Evolutionary conservation across 2,329 filamentous ascomycete species (phyloP), one percentile per base, ranked within the genome.

Genomic region (Colletotrichum gigasporum): DNA sequence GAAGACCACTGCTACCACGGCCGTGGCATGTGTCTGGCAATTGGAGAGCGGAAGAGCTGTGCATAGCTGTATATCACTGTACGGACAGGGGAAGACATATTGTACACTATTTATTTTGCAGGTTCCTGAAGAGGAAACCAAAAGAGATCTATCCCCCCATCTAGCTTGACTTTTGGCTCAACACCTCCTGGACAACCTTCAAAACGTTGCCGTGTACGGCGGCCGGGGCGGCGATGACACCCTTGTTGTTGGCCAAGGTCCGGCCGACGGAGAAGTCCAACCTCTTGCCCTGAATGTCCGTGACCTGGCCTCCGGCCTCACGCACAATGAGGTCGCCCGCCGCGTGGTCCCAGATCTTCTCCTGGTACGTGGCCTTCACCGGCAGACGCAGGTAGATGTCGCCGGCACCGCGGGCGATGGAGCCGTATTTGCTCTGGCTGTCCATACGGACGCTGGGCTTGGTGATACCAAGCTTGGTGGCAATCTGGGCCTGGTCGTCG

Each of bases 321-420:
- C 94, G 86, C 39, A 98, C 96, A 69, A 99, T 94, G 63, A 99
- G 81, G 72, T 97, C 94, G 39, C 96, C 96, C 11, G 95, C 96
- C 16, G 96, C 96, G 77, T 99, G 96, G 75, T 99, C 96, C 96
- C 96, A 99, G 70, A 99, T 99, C 87, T 99, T 99, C 85, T 99
- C 96, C 77, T 97, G 89, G 81, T 99, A 99, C 56, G 91, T 90
- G 71, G 90, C 91, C 75, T 88, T 91, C 65, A 93, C 91, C 3
- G 96, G 96, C 63, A 99, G 82, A 56, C 96, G 88, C 62, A 99
- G 86, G 80, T 99, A 99, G 69, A 99, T 90, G 74, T 99, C 96
- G 51, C 94, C 96, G 5, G 94, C 94, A 45, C 96, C 96, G 67
- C 96, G 87, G 34, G 96, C 96, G 75, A 99, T 97, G 34, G 92